Evolutionary conservation across 176 grass and related monocot species (phyloP).

Genomic region (Rhynchospora tenuis): DNA sequence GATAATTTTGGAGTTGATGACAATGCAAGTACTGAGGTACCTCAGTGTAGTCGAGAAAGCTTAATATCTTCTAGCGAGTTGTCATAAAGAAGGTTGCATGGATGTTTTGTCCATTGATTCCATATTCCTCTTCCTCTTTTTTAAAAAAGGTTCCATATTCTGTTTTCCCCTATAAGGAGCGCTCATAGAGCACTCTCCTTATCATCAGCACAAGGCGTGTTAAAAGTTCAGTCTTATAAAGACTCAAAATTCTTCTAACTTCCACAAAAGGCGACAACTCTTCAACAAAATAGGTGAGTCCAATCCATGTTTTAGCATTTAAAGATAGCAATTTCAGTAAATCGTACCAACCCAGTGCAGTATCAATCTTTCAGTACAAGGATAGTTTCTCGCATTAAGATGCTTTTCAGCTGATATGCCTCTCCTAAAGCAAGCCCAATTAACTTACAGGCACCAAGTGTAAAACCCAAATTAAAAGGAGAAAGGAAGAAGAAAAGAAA

Average conservation of each 20-base stretch:
- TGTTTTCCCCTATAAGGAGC: constrained; percentile 73
- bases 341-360: neutral
- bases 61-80: constrained; percentile 40
- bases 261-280: constrained; percentile 1
- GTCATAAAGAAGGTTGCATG: constrained; percentile 49
- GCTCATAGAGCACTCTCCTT: constrained; percentile 40
- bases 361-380: neutral
- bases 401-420: neutral
- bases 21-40: neutral
- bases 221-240: neutral
- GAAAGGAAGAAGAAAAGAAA: neutral
- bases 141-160: constrained; percentile 56
- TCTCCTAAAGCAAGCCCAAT: neutral
- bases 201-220: constrained; percentile 60
- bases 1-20: no score
- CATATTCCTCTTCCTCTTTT: constrained; percentile 23
- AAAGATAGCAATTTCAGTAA: neutral
- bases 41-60: constrained; percentile 28
- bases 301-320: neutral
- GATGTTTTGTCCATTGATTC: constrained; percentile 41
- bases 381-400: neutral
- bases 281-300: constrained; percentile 12
- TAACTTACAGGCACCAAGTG: neutral
- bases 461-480: neutral
- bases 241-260: neutral